Evolutionary conservation across 2,329 filamentous ascomycete species (phyloP).

Genomic region (Trichoderma sp.): DNA sequence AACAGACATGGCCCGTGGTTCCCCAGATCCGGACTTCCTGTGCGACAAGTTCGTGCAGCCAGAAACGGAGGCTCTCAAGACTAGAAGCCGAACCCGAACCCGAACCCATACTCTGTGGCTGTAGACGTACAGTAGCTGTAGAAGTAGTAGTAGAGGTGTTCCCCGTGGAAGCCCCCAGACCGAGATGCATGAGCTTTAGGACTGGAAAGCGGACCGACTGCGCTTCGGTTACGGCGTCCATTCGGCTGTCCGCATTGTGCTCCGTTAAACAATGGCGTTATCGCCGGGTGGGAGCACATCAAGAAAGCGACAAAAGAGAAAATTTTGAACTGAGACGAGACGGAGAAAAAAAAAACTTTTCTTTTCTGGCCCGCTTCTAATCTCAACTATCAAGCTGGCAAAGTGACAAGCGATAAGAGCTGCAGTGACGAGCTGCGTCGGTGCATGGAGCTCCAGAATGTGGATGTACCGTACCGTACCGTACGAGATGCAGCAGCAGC

Average conservation of each 20-base stretch:
- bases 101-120: background rate
- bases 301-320: background rate
- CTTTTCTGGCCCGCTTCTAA: background rate
- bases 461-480: background rate
- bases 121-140: too few species aligned
- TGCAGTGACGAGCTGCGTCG: background rate
- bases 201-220: background rate
- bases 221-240: background rate
- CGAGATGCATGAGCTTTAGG: background rate
- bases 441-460: background rate
- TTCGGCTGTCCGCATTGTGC: background rate
- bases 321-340: background rate
- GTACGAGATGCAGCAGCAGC: background rate
- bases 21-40: background rate
- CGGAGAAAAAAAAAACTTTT: slow-evolving; percentile 6
- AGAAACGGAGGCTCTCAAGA: background rate
- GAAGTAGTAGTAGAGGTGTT: background rate
- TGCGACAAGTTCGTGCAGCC: background rate
- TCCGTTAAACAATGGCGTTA: slow-evolving; percentile 15
- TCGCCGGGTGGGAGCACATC: slow-evolving; percentile 1
- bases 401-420: slow-evolving; percentile 13
- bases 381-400: background rate
- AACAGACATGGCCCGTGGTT: background rate
- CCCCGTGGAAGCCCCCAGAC: background rate
- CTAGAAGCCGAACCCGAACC: background rate